Evolutionary conservation across 2,329 filamentous ascomycete species (phyloP).

Genomic region (Capronia coronata): DNA sequence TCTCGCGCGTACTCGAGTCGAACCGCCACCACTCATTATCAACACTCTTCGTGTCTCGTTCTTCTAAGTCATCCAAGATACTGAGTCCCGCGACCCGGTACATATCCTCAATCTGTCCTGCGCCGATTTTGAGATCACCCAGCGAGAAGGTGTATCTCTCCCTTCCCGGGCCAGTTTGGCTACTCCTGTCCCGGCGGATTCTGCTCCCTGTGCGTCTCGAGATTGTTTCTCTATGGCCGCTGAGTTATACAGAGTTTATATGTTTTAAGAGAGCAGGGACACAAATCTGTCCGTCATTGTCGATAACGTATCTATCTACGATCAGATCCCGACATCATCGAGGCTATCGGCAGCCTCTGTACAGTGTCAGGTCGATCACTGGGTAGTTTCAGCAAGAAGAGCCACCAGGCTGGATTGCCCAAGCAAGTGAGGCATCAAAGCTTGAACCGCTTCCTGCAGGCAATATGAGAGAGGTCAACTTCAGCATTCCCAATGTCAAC

Average conservation of each 20-base stretch:
- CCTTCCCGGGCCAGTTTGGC: not conserved
- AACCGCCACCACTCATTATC: conserved; percentile 19
- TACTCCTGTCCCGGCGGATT: not conserved
- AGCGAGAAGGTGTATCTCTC: conserved; percentile 4
- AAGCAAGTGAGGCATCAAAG: not conserved
- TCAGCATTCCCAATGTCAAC: conserved; percentile 98
- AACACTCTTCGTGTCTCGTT: conserved; percentile 4
- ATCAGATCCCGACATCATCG: too few relatives aligned
- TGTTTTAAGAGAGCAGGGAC: conserved; percentile 3
- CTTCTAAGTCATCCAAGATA: not conserved
- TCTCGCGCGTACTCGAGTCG: conserved; percentile 18
- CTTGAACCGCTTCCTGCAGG: not conserved
- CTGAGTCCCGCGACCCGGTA: not conserved
- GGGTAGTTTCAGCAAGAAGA: not conserved
- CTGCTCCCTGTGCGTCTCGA: not conserved
- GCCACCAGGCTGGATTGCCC: not conserved
- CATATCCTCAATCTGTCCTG: not conserved
- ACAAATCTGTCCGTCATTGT: not conserved
- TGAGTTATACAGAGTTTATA: conserved; percentile 2
- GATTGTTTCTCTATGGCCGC: conserved; percentile 11
- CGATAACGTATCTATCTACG: not conserved
- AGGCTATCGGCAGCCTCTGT: not conserved
- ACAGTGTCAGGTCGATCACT: not conserved
- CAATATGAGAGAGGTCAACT: conserved; percentile 98
- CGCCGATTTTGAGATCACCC: not conserved